Percentiles rank a stretch among this genome's conserved stretches.
Evolutionary conservation across 176 grass and related monocot species (phyloP).

Genomic region (Ampelocalamus luodianensis): DNA sequence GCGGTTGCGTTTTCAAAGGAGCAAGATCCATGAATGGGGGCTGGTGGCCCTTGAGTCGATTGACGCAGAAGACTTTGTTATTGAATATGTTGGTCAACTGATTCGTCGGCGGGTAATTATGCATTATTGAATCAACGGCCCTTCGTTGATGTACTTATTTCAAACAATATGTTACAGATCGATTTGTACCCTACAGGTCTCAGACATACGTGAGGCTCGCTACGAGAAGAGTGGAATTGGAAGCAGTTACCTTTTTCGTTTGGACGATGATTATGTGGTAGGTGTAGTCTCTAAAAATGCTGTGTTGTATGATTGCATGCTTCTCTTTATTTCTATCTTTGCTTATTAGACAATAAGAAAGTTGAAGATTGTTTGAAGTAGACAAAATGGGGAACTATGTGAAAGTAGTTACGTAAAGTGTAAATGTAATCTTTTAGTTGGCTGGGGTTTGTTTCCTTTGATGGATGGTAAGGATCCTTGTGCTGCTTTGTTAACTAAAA

Average conservation of each 20-base stretch:
- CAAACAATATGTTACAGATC: constrained; percentile 17
- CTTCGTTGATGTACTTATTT: constrained; percentile 36
- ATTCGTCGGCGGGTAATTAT: constrained; percentile 75
- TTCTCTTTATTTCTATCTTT: constrained; percentile 2
- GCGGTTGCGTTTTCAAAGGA: constrained; percentile 88
- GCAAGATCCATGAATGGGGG: constrained; percentile 98
- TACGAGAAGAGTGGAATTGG: constrained; percentile 96
- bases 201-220: constrained; percentile 79
- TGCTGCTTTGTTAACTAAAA: constrained; percentile 5
- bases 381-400: not conserved
- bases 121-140: constrained; percentile 40
- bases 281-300: constrained; percentile 30
- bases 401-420: constrained; percentile 12
- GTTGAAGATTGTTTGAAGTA: constrained; percentile 6
- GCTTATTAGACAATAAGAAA: constrained; percentile 25
- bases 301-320: not conserved
- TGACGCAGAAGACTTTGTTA: constrained; percentile 95
- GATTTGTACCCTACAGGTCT: constrained; percentile 64
- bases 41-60: constrained; percentile 92
- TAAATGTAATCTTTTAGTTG: constrained; percentile 27
- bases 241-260: constrained; percentile 96
- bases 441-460: constrained; percentile 4
- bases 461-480: not conserved
- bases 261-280: constrained; percentile 97
- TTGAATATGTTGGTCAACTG: constrained; percentile 97